Evolutionary conservation across 2,329 filamentous ascomycete species (phyloP), one percentile per base, ranked within the genome.

Genomic region (Fonsecaea pugnacius): DNA sequence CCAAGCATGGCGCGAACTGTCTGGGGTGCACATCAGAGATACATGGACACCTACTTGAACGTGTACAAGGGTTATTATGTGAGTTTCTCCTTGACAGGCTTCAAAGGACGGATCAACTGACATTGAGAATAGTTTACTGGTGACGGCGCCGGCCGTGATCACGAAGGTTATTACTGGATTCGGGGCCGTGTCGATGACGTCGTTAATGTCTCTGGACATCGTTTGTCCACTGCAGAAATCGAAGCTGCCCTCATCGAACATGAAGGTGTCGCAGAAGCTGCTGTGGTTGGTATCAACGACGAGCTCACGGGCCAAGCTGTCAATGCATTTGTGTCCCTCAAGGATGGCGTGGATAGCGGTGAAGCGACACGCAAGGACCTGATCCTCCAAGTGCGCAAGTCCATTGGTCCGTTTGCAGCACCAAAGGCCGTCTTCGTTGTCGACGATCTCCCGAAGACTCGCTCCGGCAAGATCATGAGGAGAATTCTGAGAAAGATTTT

Each of bases 131-230:
- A 82, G 79, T 82, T 82, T 74, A 82, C 79, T 57, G 81, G 80
- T 65, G 95, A 99, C 75, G 95, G 95, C 75, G 95, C 95, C 62
- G 95, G 91, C 65, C 91, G 95, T 75, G 95, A 99, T 77, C 91
- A 96, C 79, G 95, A 99, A 74, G 95, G 95, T 63, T 99, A 97
- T 84, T 99, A 98, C 87, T 99, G 95, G 95, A 99, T 99, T 77
- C 91, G 95, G 68, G 95, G 95, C 70, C 92, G 95, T 78, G 95
- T 99, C 59, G 95, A 99, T 75, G 95, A 99, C 74, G 95, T 99
- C 50, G 94, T 99, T 78, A 99, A 99, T 79, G 95, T 99, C 67
- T 95, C 91, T 72, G 95, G 95, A 32, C 95, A 99, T 79, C 90
- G 95, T 77, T 85, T 99, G 68, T 98, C 94, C 16, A 99, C 95